Percentiles rank a stretch among this genome's conserved stretches.
Evolutionary conservation across 2,329 filamentous ascomycete genomes (phyloP).

Genomic region (Colletotrichum sp.): DNA sequence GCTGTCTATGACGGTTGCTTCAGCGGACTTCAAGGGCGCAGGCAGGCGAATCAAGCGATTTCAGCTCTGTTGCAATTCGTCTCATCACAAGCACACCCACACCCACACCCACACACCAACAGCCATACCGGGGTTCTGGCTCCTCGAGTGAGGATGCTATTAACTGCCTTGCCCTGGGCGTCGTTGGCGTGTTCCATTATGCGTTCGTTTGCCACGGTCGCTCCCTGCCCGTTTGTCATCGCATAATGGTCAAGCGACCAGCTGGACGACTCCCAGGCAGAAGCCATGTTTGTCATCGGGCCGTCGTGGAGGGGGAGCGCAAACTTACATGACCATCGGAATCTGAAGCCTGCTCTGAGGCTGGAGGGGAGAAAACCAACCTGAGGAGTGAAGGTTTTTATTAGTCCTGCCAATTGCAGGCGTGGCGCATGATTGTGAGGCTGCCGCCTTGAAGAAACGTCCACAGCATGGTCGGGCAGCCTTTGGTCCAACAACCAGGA

Average conservation of each 20-base stretch:
- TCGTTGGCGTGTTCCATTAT: neutral
- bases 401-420: neutral
- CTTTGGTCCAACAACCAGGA: neutral
- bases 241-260: neutral
- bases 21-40: neutral
- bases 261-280: neutral
- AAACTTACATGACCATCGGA: neutral
- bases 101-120: neutral
- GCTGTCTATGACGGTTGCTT: neutral
- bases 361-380: neutral
- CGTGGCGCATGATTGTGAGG: neutral
- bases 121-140: neutral
- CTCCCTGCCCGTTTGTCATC: neutral
- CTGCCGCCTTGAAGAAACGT: neutral
- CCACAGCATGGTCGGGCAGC: neutral
- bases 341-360: neutral
- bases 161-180: neutral
- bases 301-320: neutral
- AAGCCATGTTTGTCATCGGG: neutral
- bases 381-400: neutral
- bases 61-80: neutral
- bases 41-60: conserved; percentile 2
- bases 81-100: neutral
- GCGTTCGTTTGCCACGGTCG: neutral
- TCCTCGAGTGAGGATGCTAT: neutral